Conservation (phyloP, 805 yeast genomes). For the Candida manassasensis region DNA sequence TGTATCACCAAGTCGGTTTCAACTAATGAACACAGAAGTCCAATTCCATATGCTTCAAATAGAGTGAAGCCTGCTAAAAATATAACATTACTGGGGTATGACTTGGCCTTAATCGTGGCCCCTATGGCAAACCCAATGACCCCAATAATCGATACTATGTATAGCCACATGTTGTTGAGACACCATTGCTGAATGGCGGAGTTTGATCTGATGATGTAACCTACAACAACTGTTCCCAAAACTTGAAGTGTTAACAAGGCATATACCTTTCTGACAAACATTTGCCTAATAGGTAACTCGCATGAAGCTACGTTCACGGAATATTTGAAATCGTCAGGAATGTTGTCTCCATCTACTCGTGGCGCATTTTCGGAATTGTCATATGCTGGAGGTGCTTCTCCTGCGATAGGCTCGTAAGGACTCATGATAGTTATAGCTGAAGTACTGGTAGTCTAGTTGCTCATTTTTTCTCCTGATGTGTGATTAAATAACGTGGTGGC, state of each 20-base stretch:
- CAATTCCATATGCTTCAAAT: constrained; percentile 69
- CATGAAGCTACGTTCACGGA: constrained; percentile 74
- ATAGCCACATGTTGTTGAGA: constrained; percentile 52
- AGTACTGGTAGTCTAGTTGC: no score
- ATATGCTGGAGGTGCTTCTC: constrained; percentile 19
- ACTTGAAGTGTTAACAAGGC: constrained; percentile 64
- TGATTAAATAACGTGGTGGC: no score
- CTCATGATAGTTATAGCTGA: no score
- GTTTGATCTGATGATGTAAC: constrained; percentile 45
- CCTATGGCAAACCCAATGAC: constrained; percentile 63
- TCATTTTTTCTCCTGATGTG: no score
- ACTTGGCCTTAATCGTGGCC: constrained; percentile 56
- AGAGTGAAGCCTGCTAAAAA: constrained; percentile 65
- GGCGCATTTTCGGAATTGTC: constrained; percentile 13
- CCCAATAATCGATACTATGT: constrained; percentile 52
- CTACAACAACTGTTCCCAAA: constrained; percentile 54
- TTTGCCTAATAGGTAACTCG: constrained; percentile 67
- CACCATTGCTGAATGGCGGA: constrained; percentile 50
- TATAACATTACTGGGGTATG: constrained; percentile 63
- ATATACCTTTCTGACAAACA: constrained; percentile 77
- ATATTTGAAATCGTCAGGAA: constrained; percentile 79
- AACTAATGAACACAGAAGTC: constrained; percentile 57
- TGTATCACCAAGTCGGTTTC: constrained; percentile 63
- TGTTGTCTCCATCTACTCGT: constrained; percentile 28
- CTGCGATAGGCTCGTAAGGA: constrained; percentile 6